A percentile compares a stretch with the other conserved stretches of the same genome.
These are phyloP conservation scores for Nakataea oryzae DNA, from an alignment of 2,329 filamentous ascomycete species.

Conservation along the genomic window DNA sequence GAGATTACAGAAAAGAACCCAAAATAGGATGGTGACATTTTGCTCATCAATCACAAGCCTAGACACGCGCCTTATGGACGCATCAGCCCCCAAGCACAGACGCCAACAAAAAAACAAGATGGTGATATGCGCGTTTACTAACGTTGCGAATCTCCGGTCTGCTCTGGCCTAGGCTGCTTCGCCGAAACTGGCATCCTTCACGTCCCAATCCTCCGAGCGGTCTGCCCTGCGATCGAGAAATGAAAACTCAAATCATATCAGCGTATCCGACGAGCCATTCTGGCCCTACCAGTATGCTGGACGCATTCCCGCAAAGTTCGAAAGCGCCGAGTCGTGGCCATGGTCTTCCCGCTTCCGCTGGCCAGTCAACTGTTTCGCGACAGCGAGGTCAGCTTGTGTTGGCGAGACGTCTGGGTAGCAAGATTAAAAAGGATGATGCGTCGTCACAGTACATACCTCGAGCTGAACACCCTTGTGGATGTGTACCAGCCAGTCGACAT, in stretches of 20 bases:
- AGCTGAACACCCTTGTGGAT: constrained; percentile 87
- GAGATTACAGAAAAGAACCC: neutral
- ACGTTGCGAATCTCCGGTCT: neutral
- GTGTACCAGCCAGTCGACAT: constrained; percentile 97
- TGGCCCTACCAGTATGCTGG: constrained; percentile 18
- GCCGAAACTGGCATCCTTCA: neutral
- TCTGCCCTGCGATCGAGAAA: neutral
- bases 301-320: constrained; percentile 37
- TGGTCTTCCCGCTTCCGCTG: constrained; percentile 61
- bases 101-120: neutral
- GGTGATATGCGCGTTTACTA: neutral
- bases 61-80: neutral
- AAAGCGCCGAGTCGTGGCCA: constrained; percentile 34
- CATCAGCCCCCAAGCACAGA: neutral
- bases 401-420: neutral
- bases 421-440: neutral
- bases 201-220: neutral
- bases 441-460: constrained; percentile 46
- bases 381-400: neutral
- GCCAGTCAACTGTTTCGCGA: constrained; percentile 44
- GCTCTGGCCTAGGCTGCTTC: neutral
- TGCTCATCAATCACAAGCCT: neutral
- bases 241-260: neutral
- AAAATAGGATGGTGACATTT: neutral
- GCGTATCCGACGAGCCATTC: neutral